phyloP scores from a whole-genome alignment of 2,329 filamentous ascomycete genomes.

The Coleophoma cylindrospora region DNA sequence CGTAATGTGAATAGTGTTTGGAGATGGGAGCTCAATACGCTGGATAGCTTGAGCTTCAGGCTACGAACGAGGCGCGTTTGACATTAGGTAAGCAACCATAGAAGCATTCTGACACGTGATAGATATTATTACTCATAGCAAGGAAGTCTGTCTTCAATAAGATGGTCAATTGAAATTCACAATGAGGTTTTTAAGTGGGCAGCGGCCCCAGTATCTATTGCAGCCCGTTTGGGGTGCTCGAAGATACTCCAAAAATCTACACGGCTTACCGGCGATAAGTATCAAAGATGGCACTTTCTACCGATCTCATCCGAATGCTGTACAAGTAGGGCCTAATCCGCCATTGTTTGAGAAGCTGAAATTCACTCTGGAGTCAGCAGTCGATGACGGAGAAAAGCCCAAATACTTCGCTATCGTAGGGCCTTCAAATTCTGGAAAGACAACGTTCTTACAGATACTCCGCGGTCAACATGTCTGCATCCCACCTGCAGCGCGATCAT shows the following conservation, averaged over 20 bases:
- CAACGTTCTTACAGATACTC: conserved; percentile 75
- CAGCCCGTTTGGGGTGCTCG: no score
- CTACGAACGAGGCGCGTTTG: conserved; percentile 7
- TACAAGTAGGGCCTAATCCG: conserved; percentile 49
- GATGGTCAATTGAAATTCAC: background rate
- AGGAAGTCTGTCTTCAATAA: no score
- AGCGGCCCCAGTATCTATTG: conserved; percentile 1
- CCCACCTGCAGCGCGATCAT: conserved; percentile 71
- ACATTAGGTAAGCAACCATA: no score
- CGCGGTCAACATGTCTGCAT: conserved; percentile 70
- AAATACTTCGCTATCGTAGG: conserved; percentile 84
- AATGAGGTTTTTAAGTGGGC: background rate
- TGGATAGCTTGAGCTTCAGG: conserved; percentile 7
- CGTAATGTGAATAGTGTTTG: conserved; percentile 1
- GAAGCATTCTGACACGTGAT: no score
- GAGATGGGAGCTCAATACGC: background rate
- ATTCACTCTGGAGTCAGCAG: conserved; percentile 60
- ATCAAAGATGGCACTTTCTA: conserved; percentile 83
- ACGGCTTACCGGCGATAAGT: conserved; percentile 55
- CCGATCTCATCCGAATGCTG: conserved; percentile 60
- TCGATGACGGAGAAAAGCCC: conserved; percentile 27
- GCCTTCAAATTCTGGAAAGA: conserved; percentile 72
- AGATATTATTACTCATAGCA: background rate
- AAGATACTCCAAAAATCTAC: background rate
- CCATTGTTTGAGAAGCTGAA: conserved; percentile 67